Evolutionary conservation across 2,329 filamentous ascomycete species (phyloP), one percentile per base, ranked within the genome.

Genomic region (Colletotrichum liriopes): DNA sequence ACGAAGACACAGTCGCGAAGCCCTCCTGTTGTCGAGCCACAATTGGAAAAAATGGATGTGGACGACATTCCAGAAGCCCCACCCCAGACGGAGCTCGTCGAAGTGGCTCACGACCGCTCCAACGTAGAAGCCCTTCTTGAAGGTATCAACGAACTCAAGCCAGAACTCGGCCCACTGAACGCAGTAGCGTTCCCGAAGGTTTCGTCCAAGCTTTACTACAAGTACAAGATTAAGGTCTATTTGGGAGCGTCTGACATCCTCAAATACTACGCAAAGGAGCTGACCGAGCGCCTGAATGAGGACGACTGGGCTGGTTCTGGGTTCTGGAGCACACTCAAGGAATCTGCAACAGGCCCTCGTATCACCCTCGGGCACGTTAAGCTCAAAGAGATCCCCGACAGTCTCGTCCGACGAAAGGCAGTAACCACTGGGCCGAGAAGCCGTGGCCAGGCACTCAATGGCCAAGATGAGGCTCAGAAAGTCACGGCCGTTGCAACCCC

Each of bases 211-310:
- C 45, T 86, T 5, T 85, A 81, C 59, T 73, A 78, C 68, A 78
- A 78, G 37, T 82, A 81, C 74, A 83, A 74, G 51, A 80, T 86
- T 11, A 78, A 77, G 26, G 55, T 77, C 1, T 85, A 85, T 58
- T 59, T 65, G 5, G 76, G 73, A 0, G 73, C 78, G 5, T 63
- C 74, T 20, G 80, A 84, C 41, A 75, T 86, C 5, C 76, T 82
- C 2, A 74, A 76, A 6, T 84, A 82, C 61, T 84, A 82, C 54
- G 79, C 83, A 0, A 75, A 72, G 16, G 79, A 82, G 20, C 75
- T 87, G 12, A 12, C 66, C 20, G 56, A 73, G 32, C 41, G 64
- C 14, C 43, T 45, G 73, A 72, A 61, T 61, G 65, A 35, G 60
- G 60, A 37, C 2, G 77, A 79, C 41, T 82, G 80, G 80, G 76